Conservation (phyloP, 192 early-diverging fungal genomes). For the Neocallimastix lanati region DNA sequence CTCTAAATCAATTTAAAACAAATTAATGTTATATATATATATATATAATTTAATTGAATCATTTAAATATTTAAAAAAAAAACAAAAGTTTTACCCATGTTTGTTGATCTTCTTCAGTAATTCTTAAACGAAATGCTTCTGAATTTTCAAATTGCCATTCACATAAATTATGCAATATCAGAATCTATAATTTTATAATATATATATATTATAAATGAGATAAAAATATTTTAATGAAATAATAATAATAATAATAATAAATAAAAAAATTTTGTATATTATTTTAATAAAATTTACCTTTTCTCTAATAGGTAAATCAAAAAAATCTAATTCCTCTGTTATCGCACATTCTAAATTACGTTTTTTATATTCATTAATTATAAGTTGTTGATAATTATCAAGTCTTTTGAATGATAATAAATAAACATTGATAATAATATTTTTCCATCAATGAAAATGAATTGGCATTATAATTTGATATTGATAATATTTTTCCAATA, state of each 20-base stretch:
- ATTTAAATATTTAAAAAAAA: too few species aligned
- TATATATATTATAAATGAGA: too few species aligned
- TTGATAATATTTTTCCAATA: too few species aligned
- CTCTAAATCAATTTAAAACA: constrained; percentile 21
- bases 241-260: too few species aligned
- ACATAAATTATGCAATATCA: constrained; percentile 18
- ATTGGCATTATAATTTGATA: too few species aligned
- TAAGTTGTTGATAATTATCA: constrained; percentile 13
- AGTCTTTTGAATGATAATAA: too few species aligned
- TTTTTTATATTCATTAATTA: constrained; percentile 12
- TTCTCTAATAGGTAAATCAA: constrained; percentile 20
- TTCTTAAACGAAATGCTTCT: constrained; percentile 33
- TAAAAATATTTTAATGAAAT: too few species aligned
- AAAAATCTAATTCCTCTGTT: constrained; percentile 15
- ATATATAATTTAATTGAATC: too few species aligned
- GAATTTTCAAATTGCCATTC: constrained; percentile 55
- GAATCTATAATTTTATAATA: constrained; percentile 11
- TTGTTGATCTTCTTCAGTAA: constrained; percentile 27
- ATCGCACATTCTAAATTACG: constrained; percentile 16
- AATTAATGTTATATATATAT: too few species aligned
- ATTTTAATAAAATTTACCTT: constrained; percentile 15
- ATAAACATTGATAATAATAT: too few species aligned
- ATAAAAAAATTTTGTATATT: too few species aligned
- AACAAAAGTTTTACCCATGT: constrained; percentile 26
- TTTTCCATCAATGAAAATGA: too few species aligned